Conservation (phyloP, 1,284 basidiomycete genomes). For the Tilletiopsis washingtonensis region DNA sequence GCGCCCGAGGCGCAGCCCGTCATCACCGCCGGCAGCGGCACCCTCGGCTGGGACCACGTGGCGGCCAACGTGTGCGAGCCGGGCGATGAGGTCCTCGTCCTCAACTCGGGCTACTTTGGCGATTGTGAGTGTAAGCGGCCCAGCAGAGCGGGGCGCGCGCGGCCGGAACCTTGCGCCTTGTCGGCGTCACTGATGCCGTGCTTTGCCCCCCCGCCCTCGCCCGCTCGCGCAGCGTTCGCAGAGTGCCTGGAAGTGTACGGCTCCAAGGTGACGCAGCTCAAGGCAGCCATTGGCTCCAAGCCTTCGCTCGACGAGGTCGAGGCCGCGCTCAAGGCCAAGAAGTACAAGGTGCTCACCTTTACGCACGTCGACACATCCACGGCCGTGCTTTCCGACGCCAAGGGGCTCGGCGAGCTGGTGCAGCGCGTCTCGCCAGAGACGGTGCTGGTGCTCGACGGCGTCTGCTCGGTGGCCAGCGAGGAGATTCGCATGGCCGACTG, state of each 20-base stretch:
- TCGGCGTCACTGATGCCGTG: too few relatives aligned
- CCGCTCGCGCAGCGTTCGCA: slow-evolving; percentile 18
- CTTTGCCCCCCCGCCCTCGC: too few relatives aligned
- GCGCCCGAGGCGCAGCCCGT: slow-evolving; percentile 59
- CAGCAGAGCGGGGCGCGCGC: too few relatives aligned
- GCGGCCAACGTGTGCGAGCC: slow-evolving; percentile 66
- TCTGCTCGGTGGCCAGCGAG: slow-evolving; percentile 92
- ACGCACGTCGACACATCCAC: slow-evolving; percentile 65
- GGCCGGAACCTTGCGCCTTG: too few relatives aligned
- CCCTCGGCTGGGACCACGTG: slow-evolving; percentile 68
- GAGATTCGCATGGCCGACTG: slow-evolving; percentile 89
- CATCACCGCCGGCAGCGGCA: slow-evolving; percentile 86
- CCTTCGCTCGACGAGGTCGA: slow-evolving; percentile 61
- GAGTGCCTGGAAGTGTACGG: slow-evolving; percentile 64
- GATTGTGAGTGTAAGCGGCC: slow-evolving; percentile 30
- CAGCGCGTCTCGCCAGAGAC: slow-evolving; percentile 74
- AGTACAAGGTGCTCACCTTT: slow-evolving; percentile 83
- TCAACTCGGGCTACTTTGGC: slow-evolving; percentile 54
- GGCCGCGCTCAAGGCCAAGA: slow-evolving; percentile 66
- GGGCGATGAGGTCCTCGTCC: slow-evolving; percentile 70
- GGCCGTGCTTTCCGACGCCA: slow-evolving; percentile 78
- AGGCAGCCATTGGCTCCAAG: slow-evolving; percentile 70
- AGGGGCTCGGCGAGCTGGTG: slow-evolving; percentile 68
- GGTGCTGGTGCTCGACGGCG: slow-evolving; percentile 78
- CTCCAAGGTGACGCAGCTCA: slow-evolving; percentile 77